Percentiles rank a stretch among this genome's conserved stretches.
phyloP scores from a whole-genome alignment of 2,329 filamentous ascomycete species.

The Cyclaneusma minus region DNA sequence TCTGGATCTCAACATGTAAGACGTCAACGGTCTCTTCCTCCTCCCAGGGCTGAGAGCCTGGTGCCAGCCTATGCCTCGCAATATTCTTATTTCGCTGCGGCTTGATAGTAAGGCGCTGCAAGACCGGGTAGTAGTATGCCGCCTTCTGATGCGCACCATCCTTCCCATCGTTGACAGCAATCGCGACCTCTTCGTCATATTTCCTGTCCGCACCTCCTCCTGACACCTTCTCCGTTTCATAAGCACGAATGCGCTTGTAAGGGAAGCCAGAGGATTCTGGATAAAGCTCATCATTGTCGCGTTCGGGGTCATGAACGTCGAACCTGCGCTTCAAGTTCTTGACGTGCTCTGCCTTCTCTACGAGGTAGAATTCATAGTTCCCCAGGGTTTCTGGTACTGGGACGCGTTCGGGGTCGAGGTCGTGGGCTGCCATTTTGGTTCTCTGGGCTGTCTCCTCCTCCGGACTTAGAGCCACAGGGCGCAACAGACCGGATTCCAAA shows the following conservation, averaged over 20 bases:
- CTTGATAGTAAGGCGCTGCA: constrained; percentile 46
- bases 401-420: constrained; percentile 38
- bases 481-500: constrained; percentile 44
- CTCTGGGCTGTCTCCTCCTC: constrained; percentile 34
- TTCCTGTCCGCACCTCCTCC: constrained; percentile 37
- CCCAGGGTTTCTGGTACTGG: constrained; percentile 40
- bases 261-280: constrained; percentile 37
- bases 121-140: constrained; percentile 53
- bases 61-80: constrained; percentile 24
- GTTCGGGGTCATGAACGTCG: constrained; percentile 37
- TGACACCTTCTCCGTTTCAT: constrained; percentile 46
- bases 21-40: no score
- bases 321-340: constrained; percentile 44
- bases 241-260: constrained; percentile 45
- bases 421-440: constrained; percentile 30
- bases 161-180: constrained; percentile 39
- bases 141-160: constrained; percentile 36
- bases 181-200: constrained; percentile 47
- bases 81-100: constrained; percentile 50
- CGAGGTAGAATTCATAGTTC: constrained; percentile 54
- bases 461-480: constrained; percentile 38
- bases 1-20: no score
- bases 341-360: constrained; percentile 29
- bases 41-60: no score
- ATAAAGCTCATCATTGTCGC: constrained; percentile 38